Evolutionary conservation across 169 alveolate genomes (phyloP).

Genomic region (Eimeria praecox): DNA sequence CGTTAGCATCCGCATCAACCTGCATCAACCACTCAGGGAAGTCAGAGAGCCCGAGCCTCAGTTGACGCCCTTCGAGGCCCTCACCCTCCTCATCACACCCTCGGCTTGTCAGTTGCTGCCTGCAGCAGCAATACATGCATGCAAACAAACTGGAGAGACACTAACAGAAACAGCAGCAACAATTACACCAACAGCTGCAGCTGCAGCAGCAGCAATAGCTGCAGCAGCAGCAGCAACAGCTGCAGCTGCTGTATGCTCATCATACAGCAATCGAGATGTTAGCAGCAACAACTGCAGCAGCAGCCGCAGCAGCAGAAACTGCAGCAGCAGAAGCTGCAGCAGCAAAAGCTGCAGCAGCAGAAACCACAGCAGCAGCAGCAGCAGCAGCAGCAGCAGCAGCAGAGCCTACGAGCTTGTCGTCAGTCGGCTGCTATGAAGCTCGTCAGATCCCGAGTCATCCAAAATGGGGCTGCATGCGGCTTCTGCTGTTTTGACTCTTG

Average conservation of each 20-base stretch:
- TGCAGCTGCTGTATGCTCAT: neutral
- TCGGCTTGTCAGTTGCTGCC: conserved; percentile 25
- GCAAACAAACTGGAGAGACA: neutral
- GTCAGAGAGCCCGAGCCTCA: conserved; percentile 33
- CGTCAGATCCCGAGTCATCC: neutral
- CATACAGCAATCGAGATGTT: neutral
- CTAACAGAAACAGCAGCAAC: neutral
- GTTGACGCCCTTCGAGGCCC: conserved; percentile 12
- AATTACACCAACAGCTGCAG: neutral
- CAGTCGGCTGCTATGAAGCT: neutral
- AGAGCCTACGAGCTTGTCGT: conserved; percentile 37
- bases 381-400: conserved; percentile 10
- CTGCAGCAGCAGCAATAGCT: conserved; percentile 3
- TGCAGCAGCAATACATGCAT: conserved; percentile 39
- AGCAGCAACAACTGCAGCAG: conserved; percentile 3
- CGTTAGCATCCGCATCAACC: conserved; percentile 56
- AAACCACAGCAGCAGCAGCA: neutral
- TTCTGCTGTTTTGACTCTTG: neutral
- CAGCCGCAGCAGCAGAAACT: conserved; percentile 5
- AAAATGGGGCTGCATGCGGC: neutral
- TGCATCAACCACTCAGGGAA: conserved; percentile 50
- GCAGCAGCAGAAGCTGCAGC: neutral
- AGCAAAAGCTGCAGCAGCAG: neutral
- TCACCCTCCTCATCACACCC: conserved; percentile 43
- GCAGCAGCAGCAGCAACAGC: neutral